Evolutionary conservation across 768 basidiomycete species (phyloP).

Genomic region (Pleurotus eryngii): DNA sequence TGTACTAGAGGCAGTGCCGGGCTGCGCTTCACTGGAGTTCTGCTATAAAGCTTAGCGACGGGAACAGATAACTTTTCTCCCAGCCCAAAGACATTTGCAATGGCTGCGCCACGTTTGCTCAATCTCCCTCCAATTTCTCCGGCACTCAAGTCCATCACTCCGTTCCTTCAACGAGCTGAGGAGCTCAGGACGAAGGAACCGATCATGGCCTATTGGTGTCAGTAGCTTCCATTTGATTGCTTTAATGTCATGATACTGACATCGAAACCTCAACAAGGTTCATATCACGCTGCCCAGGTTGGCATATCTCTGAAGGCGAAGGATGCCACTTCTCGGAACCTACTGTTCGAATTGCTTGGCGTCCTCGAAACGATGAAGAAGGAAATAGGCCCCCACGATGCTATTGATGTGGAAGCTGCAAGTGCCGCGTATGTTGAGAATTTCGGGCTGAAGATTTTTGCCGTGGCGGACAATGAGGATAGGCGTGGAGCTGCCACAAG

Average conservation of each 20-base stretch:
- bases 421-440: constrained; percentile 92
- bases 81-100: constrained; percentile 11
- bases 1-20: too few relatives aligned
- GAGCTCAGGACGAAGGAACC: constrained; percentile 84
- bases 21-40: too few relatives aligned
- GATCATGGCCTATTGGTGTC: constrained; percentile 94
- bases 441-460: constrained; percentile 90
- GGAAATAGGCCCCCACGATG: constrained; percentile 70
- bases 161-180: constrained; percentile 86
- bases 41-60: too few relatives aligned
- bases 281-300: constrained; percentile 88
- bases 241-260: background rate
- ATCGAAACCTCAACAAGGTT: constrained; percentile 45
- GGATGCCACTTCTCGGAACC: constrained; percentile 56
- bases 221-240: constrained; percentile 24
- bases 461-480: constrained; percentile 88
- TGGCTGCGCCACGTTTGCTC: constrained; percentile 36
- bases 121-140: constrained; percentile 57
- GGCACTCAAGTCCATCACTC: constrained; percentile 64
- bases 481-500: constrained; percentile 71
- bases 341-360: constrained; percentile 73
- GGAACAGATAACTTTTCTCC: background rate
- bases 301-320: constrained; percentile 76
- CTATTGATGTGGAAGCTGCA: constrained; percentile 77
- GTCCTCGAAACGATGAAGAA: constrained; percentile 79